Conservation (phyloP, 768 basidiomycete genomes). For the Phylloporus sp. region DNA sequence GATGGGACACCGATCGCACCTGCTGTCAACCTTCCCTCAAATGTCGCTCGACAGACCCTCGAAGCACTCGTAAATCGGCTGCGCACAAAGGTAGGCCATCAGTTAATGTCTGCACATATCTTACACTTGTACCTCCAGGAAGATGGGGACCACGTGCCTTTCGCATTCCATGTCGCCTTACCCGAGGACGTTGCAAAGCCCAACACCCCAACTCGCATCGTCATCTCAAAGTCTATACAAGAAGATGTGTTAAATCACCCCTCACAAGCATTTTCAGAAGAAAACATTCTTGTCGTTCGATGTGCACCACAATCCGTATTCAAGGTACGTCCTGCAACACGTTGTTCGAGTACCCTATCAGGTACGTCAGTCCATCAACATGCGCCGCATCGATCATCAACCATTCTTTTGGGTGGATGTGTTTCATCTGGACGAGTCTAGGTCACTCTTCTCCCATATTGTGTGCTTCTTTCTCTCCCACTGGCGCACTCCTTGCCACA, state of each 20-base stretch:
- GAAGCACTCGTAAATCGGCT: slow-evolving; percentile 89
- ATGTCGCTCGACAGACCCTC: slow-evolving; percentile 76
- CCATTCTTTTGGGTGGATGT: slow-evolving; percentile 1
- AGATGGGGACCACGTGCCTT: slow-evolving; percentile 88
- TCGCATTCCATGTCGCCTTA: slow-evolving; percentile 79
- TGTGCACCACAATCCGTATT: slow-evolving; percentile 97
- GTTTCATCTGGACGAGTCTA: slow-evolving; percentile 25
- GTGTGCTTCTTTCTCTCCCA: slow-evolving; percentile 94
- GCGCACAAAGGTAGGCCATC: slow-evolving; percentile 55
- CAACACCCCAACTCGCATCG: slow-evolving; percentile 64
- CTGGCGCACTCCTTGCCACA: slow-evolving; percentile 85
- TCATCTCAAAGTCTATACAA: slow-evolving; percentile 80
- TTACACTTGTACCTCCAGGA: slow-evolving; percentile 14
- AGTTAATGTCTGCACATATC: slow-evolving; percentile 12
- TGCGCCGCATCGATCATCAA: slow-evolving; percentile 4
- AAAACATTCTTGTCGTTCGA: slow-evolving; percentile 82
- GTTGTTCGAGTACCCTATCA: slow-evolving; percentile 89
- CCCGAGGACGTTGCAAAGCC: slow-evolving; percentile 51
- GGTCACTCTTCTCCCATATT: slow-evolving; percentile 92
- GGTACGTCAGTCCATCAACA: slow-evolving; percentile 41
- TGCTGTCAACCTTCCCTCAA: slow-evolving; percentile 83
- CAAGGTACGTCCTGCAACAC: slow-evolving; percentile 85
- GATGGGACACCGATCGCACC: slow-evolving; percentile 80
- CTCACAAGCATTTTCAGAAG: slow-evolving; percentile 67
- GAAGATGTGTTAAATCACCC: slow-evolving; percentile 72